These are phyloP conservation scores for Phoma sp. DNA, from an alignment of 2,329 filamentous ascomycete genomes.

Conservation along the genomic window DNA sequence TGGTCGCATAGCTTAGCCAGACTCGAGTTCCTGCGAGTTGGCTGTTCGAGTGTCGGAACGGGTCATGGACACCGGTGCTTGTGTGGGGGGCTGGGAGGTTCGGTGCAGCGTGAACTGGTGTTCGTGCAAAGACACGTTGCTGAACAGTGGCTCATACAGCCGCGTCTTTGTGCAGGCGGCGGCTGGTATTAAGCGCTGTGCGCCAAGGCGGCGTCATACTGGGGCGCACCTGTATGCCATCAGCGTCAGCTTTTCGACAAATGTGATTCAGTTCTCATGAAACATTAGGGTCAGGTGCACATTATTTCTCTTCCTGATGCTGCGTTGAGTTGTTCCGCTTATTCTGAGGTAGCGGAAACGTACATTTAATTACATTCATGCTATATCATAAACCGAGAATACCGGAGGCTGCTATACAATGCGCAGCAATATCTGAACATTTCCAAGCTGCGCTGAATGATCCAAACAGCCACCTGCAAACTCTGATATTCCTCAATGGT, in stretches of 20 bases:
- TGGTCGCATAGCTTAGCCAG: constrained; percentile 45
- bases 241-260: no score
- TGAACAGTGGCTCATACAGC: constrained; percentile 12
- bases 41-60: constrained; percentile 17
- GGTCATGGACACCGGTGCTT: constrained; percentile 9
- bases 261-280: no score
- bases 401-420: constrained; percentile 23
- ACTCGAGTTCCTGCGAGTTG: constrained; percentile 29
- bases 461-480: constrained; percentile 15
- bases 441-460: constrained; percentile 26
- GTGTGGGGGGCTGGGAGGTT: constrained; percentile 11
- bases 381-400: constrained; percentile 27
- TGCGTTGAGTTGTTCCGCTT: neutral
- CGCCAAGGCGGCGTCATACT: constrained; percentile 15
- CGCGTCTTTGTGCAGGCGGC: constrained; percentile 8
- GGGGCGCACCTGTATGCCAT: no score
- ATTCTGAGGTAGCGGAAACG: neutral
- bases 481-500: constrained; percentile 6
- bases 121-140: constrained; percentile 24
- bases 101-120: constrained; percentile 25
- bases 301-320: no score
- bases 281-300: no score
- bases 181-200: constrained; percentile 9
- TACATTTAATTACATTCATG: constrained; percentile 30
- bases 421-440: constrained; percentile 25